Evolutionary conservation across 129 eudicot species (phyloP).

Genomic region (Helichrysum umbraculigerum): DNA sequence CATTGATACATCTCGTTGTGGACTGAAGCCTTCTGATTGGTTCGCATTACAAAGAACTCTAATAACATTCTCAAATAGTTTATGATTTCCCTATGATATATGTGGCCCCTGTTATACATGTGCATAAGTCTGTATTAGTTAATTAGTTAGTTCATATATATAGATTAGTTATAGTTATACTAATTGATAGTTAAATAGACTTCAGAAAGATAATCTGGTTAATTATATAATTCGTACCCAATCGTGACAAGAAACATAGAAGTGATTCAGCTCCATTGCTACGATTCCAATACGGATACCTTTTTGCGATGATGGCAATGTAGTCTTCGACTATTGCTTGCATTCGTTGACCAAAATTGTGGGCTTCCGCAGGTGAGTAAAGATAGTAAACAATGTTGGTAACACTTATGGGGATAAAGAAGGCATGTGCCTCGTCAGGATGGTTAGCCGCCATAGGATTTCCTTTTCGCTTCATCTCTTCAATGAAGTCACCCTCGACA

Average conservation of each 20-base stretch:
- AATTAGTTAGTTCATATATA: too few relatives aligned
- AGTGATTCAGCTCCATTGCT: slow-evolving; percentile 77
- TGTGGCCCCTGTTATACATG: slow-evolving; percentile 37
- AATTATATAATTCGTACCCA: slow-evolving; percentile 31
- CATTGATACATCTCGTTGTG: slow-evolving; percentile 56
- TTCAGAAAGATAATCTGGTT: not conserved
- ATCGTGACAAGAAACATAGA: slow-evolving; percentile 84
- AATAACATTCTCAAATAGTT: slow-evolving; percentile 41
- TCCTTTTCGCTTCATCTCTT: slow-evolving; percentile 44
- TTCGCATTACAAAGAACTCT: slow-evolving; percentile 71
- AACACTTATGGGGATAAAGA: slow-evolving; percentile 67
- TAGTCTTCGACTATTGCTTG: slow-evolving; percentile 52
- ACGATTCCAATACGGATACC: slow-evolving; percentile 74
- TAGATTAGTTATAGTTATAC: not conserved
- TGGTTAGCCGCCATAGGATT: slow-evolving; percentile 52
- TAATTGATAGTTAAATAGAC: not conserved
- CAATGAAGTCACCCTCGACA: slow-evolving; percentile 71
- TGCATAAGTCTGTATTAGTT: not conserved
- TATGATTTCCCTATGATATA: slow-evolving; percentile 35
- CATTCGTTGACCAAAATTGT: slow-evolving; percentile 30
- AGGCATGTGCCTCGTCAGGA: slow-evolving; percentile 61
- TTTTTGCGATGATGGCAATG: slow-evolving; percentile 44
- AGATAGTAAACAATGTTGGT: slow-evolving; percentile 44
- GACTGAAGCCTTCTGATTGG: slow-evolving; percentile 55
- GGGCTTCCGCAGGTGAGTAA: slow-evolving; percentile 37